Evolutionary conservation across 257 asterid species (phyloP).

Genomic region (Avicennia marina): DNA sequence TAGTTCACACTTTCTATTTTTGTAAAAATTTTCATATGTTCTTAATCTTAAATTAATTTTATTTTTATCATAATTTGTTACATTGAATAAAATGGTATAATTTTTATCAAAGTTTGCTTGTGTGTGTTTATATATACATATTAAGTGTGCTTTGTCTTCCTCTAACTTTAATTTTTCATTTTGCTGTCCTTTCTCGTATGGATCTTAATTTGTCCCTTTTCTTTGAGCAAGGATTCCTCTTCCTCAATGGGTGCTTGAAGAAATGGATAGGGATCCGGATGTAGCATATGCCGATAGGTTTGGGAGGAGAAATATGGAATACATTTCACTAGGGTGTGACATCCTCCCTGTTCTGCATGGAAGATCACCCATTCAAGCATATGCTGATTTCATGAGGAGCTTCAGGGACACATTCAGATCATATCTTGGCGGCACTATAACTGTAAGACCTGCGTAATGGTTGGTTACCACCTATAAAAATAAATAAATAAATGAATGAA

Average conservation of each 20-base stretch:
- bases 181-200: slow-evolving; percentile 5
- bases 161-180: neutral
- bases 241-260: slow-evolving; percentile 76
- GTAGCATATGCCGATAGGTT: slow-evolving; percentile 60
- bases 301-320: slow-evolving; percentile 66
- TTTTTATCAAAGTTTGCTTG: too few relatives aligned
- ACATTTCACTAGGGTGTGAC: slow-evolving; percentile 76
- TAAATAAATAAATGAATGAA: too few relatives aligned
- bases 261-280: slow-evolving; percentile 57
- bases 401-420: slow-evolving; percentile 63
- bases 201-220: slow-evolving; percentile 26
- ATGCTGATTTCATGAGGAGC: slow-evolving; percentile 71
- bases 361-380: slow-evolving; percentile 76
- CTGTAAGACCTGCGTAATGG: slow-evolving; percentile 41
- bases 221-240: slow-evolving; percentile 65
- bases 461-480: neutral
- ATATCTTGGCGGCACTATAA: slow-evolving; percentile 61
- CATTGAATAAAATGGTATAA: too few relatives aligned
- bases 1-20: too few relatives aligned
- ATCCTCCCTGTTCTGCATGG: slow-evolving; percentile 64
- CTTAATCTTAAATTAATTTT: too few relatives aligned
- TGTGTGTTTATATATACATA: too few relatives aligned
- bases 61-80: too few relatives aligned
- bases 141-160: neutral
- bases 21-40: too few relatives aligned